Base-by-base conservation (phyloP, 2,329 filamentous ascomycete genomes). In the Apiospora phragmitis region DNA sequence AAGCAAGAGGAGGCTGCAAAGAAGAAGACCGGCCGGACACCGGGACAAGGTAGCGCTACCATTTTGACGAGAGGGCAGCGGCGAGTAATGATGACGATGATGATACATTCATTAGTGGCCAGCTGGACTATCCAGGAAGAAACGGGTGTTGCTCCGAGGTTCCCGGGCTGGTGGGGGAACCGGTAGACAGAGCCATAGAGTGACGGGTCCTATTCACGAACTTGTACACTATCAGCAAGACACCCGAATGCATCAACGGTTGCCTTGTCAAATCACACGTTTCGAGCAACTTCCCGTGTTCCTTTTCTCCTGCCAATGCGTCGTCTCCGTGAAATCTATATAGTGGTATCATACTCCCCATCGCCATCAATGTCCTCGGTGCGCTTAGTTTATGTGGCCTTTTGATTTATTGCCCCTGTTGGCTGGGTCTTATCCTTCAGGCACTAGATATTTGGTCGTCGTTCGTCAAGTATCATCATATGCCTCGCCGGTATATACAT, bases 1-100 rank as follows among this genome's bases (percentile, higher is more conserved):
- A 99, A 99, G 89, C 95, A 97, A 81, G 96, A 98, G 83, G 96
- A 99, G 86, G 95, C 95, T 32, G 94, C 94, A 51, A 97, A 94
- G 89, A 97, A 97, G 92, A 97, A 97, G 91, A 93, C 90, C 62
- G 92, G 93, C 71, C 88, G 91, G 76, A 89, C 90, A 72, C 88
- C 91, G n/a, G 91, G 91, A 71, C 90, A 88, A 67, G 91, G 91
- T 65, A 91, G 85, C 75, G 90, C 93, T 24, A 89, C 93, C 59
- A 94, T 96, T 78, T 86, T 93, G 79, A 94, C 93, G 82, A 85
- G 91, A 85, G 82, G 82, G 85, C 79, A 77, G 81, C 21, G 55
- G 55, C 55, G 55, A 62, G 55, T 62, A 29, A 62, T 62, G 18
- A 62, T 62, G 32, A 59, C n/a, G 51, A 38, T 11, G 51, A 62